phyloP scores from a whole-genome alignment of 768 basidiomycete species.

The Auricularia sp. region DNA sequence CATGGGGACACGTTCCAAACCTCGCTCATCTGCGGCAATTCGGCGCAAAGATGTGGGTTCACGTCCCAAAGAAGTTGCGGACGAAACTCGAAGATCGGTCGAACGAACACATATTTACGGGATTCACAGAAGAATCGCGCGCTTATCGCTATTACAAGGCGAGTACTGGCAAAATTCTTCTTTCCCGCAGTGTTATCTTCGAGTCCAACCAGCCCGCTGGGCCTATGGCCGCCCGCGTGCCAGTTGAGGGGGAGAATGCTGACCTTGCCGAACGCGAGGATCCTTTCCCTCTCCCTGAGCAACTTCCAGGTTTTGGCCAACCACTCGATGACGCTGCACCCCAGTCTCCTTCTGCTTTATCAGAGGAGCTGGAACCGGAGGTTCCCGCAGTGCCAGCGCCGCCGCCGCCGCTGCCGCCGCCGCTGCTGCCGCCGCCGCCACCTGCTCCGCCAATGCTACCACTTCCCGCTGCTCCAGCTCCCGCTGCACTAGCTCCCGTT shows the following conservation, averaged over 20 bases:
- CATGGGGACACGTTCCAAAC: conserved; percentile 15
- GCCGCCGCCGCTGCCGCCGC: no score
- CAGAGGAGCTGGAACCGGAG: neutral
- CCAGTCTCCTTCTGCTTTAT: neutral
- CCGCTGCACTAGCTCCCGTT: no score
- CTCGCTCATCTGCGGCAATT: no score
- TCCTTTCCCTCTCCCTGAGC: neutral
- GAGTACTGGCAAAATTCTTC: neutral
- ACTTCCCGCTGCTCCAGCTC: neutral
- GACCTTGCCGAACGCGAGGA: neutral
- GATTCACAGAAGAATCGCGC: neutral
- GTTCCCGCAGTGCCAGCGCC: no score
- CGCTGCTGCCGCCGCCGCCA: no score
- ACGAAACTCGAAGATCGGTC: neutral
- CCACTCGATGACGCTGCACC: neutral
- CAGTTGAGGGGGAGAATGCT: neutral
- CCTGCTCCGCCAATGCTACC: no score
- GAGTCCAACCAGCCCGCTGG: neutral
- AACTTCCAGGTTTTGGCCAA: no score
- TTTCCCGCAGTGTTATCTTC: neutral
- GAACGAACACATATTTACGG: neutral
- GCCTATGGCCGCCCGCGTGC: neutral
- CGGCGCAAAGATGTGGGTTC: conserved; percentile 12
- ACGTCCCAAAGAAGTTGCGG: neutral
- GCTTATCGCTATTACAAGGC: neutral